Base-by-base conservation (phyloP, 306 rosid genomes). In the Inga oerstediana region DNA sequence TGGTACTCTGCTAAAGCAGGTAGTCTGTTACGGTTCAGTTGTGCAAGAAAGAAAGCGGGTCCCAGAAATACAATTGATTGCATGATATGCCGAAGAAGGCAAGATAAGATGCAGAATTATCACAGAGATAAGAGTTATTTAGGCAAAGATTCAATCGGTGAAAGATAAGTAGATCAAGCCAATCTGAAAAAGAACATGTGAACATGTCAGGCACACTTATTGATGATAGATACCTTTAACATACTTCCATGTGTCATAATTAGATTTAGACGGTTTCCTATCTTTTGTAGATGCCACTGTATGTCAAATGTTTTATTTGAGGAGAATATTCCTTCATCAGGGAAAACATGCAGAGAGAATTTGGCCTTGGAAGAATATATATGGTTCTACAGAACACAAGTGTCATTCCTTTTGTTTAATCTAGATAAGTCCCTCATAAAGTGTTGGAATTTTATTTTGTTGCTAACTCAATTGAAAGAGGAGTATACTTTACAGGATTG, bases 1-100 rank as follows among this genome's bases (percentile, higher is more conserved):
- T 35, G 91, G 80, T 62, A 94, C 97, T 85, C 97, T 86, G 97
- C 98, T 94, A 92, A 82, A 74, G 94, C 85, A 5, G 98, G 97
- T 86, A 97, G 92, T 83, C 70, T 87, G 80, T 92, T 90, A 77
- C 84, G 92, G 83, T 95, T 90, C 77, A 94, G 94, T 90, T 87
- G 98, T 27, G 97, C 87, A 85, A 90, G 98, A 83, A 94, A 94
- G 88, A 97, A 89, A 22, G 98, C 97, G 8, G 99, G 98, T 80
- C 98, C 98, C 46, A 97, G 84, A 90, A 94, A 94, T 35, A 97
- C 98, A 48, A 92, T 88, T 22, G 98, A 64, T 64, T 64, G 41
- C 20, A 64, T 32, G 70, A 30, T 64, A 15, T 64, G 41, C 10
- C 20, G 41, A 30, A 30, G 39, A 27, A 64, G 41, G 70, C 14